Base-by-base conservation (phyloP, 495 filamentous ascomycete genomes). In the Neurospora sp. region DNA sequence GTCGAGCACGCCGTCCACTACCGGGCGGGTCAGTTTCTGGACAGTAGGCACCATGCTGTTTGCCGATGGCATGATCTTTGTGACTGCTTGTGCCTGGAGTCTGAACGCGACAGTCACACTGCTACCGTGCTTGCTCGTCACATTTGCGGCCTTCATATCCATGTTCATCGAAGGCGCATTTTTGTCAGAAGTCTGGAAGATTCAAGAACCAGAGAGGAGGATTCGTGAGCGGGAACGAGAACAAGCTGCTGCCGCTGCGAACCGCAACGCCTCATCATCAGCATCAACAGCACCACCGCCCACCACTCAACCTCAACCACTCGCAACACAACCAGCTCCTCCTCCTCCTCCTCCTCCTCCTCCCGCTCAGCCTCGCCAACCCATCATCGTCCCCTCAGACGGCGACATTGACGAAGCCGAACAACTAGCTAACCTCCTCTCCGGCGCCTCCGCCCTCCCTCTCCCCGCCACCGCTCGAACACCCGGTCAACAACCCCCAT, bases 1-100 rank as follows among this genome's bases (percentile, higher is more conserved):
- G 75, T 89, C 94, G 4, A 93, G 89, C 40, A 99, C 96, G 6
- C 95, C 96, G n/a, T 98, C 94, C 1, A 99, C 95, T 0, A 84
- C 93, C 59, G 95, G 93, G 74, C 89, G 96, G 17, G 88, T 98
- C 79, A 97, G 95, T 83, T 93, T 97, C 80, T 94, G 91, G 79
- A 95, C 93, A 0, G 88, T 94, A 73, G 88, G 88, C 69, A 89
- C 93, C 77, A 93, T 98, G 89, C 85, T 92, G n/a, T 85, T 97
- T 70, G 93, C 91, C 16, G 96, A 98, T 81, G 91, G 92, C 10
- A 82, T 90, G 74, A 81, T 88, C 9, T 89, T 92, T 72, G 82
- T 82, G 0, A 83, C 82, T 44, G 84, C 94, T 45, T 84, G 85
- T 0, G 88, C 91, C 59, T 85, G 93, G 77, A 86, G 90, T 59